Evolutionary conservation across 768 basidiomycete species (phyloP).

Genomic region (Xerocomellus dryophilus): DNA sequence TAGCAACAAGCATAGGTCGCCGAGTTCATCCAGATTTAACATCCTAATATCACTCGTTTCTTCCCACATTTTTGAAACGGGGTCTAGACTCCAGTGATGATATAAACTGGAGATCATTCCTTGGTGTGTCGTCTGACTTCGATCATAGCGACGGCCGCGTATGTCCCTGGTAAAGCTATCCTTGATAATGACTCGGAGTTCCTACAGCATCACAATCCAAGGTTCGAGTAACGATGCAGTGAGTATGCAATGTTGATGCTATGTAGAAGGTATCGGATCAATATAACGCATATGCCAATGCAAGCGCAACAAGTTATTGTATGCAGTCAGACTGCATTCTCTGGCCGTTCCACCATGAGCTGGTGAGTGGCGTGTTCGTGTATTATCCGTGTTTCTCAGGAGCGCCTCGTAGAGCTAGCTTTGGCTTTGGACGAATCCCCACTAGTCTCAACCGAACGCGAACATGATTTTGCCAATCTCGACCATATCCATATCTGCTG

Average conservation of each 20-base stretch:
- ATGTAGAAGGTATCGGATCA: no score
- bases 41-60: no score
- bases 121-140: neutral
- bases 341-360: neutral
- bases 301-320: neutral
- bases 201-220: no score
- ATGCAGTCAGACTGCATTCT: neutral
- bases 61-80: no score
- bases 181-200: neutral
- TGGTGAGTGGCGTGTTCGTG: neutral
- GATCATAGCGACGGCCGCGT: no score
- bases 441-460: neutral
- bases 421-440: neutral
- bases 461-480: constrained; percentile 10
- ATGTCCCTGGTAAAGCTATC: neutral
- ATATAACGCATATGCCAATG: no score
- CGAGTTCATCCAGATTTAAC: no score
- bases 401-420: neutral
- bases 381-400: neutral
- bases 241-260: no score
- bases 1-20: no score
- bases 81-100: neutral
- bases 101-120: neutral
- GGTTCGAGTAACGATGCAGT: no score
- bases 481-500: neutral